phyloP scores from a whole-genome alignment of 2,329 filamentous ascomycete genomes.

The Alternaria postmessia region DNA sequence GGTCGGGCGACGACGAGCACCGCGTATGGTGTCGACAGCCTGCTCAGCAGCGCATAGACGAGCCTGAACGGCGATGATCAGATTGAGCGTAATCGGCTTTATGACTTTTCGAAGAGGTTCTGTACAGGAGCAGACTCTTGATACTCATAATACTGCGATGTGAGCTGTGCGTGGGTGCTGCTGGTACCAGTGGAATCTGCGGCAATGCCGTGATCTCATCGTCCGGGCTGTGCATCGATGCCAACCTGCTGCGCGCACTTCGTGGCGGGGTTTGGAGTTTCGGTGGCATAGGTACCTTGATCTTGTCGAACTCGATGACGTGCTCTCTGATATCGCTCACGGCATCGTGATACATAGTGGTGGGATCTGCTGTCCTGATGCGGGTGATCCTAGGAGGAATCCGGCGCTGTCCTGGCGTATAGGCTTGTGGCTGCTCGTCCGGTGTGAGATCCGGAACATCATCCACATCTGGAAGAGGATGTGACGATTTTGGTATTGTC shows the following conservation, averaged over 20 bases:
- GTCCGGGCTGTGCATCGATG: slow-evolving; percentile 13
- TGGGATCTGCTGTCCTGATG: slow-evolving; percentile 13
- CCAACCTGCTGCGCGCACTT: slow-evolving; percentile 18
- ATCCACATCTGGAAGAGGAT: slow-evolving; percentile 31
- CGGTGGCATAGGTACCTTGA: slow-evolving; percentile 29
- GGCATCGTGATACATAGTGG: slow-evolving; percentile 10
- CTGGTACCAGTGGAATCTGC: slow-evolving; percentile 1
- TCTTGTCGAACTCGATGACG: slow-evolving; percentile 33
- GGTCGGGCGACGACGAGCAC: neutral
- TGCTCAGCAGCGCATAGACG: neutral
- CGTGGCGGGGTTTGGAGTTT: slow-evolving; percentile 34
- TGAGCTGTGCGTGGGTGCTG: slow-evolving; percentile 4
- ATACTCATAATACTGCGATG: slow-evolving; percentile 30
- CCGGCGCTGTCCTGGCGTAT: slow-evolving; percentile 2
- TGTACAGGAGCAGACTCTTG: slow-evolving; percentile 34
- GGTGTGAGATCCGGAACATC: slow-evolving; percentile 31
- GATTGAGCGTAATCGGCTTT: neutral
- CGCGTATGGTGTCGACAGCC: neutral
- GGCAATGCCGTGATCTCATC: slow-evolving; percentile 32
- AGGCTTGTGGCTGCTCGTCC: slow-evolving; percentile 9
- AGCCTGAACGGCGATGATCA: neutral
- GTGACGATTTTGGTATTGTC: slow-evolving; percentile 10
- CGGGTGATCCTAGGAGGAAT: slow-evolving; percentile 11
- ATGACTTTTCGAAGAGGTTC: slow-evolving; percentile 8
- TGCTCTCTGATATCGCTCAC: slow-evolving; percentile 38